A percentile compares a stretch with the other conserved stretches of the same genome.
These are phyloP conservation scores for Malassezia dermatis DNA, from an alignment of 1,284 basidiomycete species.

Conservation along the genomic window DNA sequence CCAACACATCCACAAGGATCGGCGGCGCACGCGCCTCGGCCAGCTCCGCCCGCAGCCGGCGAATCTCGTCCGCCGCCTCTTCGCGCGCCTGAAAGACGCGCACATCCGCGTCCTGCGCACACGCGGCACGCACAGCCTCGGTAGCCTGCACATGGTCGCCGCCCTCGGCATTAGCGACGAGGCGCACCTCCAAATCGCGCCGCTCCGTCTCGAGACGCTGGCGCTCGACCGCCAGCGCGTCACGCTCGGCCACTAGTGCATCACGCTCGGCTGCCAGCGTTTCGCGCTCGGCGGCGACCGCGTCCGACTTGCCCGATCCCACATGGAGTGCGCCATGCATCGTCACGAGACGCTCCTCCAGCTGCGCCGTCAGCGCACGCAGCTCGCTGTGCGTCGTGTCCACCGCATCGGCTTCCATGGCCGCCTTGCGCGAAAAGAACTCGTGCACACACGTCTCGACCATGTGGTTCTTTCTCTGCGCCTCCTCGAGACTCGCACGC, in stretches of 20 bases:
- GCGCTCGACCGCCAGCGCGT: not conserved
- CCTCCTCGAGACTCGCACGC: slow-evolving; percentile 2
- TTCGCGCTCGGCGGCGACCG: not conserved
- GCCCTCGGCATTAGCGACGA: not conserved
- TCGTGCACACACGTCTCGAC: slow-evolving; percentile 9
- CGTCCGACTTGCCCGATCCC: not conserved
- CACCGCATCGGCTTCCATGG: not conserved
- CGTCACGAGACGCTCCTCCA: slow-evolving; percentile 6
- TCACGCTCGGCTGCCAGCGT: not conserved
- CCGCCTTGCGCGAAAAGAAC: not conserved
- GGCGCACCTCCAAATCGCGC: slow-evolving; percentile 15
- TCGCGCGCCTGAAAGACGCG: slow-evolving; percentile 1
- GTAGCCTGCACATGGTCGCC: not conserved
- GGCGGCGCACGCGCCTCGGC: not conserved
- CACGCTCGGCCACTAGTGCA: not conserved
- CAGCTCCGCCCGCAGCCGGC: not conserved
- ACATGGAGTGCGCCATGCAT: not conserved
- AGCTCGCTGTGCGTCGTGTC: not conserved
- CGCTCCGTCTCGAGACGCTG: slow-evolving; percentile 7
- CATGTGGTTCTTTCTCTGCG: not conserved
- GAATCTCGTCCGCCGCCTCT: not conserved
- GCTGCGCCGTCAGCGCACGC: not conserved
- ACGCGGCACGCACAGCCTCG: not conserved
- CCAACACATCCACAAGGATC: not conserved
- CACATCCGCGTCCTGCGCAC: slow-evolving; percentile 12